Evolutionary conservation across 331 rosid species (phyloP), one percentile per base, ranked within the genome.

Genomic region (Prunus yedoensis): DNA sequence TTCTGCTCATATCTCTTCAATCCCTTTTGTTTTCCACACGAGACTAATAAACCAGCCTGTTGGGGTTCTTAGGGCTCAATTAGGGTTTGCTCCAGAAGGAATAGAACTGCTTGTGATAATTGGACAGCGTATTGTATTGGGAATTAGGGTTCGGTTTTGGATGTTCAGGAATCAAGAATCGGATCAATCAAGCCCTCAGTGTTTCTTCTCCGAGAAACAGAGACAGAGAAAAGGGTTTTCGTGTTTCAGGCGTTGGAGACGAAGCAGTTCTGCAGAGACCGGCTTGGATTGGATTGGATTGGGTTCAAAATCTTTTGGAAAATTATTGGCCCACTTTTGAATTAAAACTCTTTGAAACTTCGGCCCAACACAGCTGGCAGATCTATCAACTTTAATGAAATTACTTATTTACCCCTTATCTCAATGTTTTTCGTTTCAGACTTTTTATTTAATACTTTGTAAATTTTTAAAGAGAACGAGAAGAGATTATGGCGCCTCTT

Each of bases 11-110:
- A 10, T 1, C 73, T 68, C 43, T 35, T 64, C 50, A 17, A 64
- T 7, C 69, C 28, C 51, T 38, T 64, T 18, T 35, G n/a, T 18
- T 12, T 64, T 38, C 25, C 15, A 10, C 1, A 21, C 21, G 41
- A 1, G 50, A 64, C 2, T 2, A 17, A 52, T 47, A n/a, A 64
- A 64, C 18, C 65, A 60, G 38, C 3, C 32, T 21, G 17, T 25
- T 7, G 38, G 38, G 64, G 64, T 8, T 59, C 14, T 2, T 64
- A 8, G 30, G 27, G 66, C 50, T 16, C 3, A 62, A 64, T 66
- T 43, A n/a, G 71, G 72, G 57, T 71, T 71, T 21, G 54, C n/a
- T 64, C 14, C 41, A 17, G 58, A 20, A 8, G 43, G 47, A 63
- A 8, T 63, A 15, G 56, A 50, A 46, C 12, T 52, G 2, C 57